Conservation (phyloP, 371 early-diverging fungal species). For the Mucor lusitanicus region DNA sequence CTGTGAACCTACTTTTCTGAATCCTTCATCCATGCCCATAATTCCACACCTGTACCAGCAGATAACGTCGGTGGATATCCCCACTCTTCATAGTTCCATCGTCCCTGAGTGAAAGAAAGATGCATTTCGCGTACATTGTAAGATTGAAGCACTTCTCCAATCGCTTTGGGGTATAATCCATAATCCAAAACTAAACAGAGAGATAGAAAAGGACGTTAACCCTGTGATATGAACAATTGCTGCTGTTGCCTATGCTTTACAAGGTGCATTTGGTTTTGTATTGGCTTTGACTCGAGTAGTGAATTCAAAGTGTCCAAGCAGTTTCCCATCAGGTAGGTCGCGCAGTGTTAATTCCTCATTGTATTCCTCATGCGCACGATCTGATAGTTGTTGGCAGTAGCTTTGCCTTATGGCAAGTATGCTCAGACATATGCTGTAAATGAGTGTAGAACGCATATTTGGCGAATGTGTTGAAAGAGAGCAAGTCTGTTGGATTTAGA, state of each 20-base stretch:
- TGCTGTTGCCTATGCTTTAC: conserved; percentile 14
- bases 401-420: background rate
- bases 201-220: background rate
- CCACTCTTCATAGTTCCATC: conserved; percentile 84
- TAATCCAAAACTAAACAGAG: conserved; percentile 63
- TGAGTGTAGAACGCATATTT: conserved; percentile 8
- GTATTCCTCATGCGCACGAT: conserved; percentile 39
- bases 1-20: conserved; percentile 36
- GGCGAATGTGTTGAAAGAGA: background rate
- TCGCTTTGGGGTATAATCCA: conserved; percentile 78
- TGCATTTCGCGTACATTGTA: conserved; percentile 79
- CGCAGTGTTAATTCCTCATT: conserved; percentile 65
- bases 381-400: conserved; percentile 12
- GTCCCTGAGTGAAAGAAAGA: conserved; percentile 88
- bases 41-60: conserved; percentile 74
- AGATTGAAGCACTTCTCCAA: conserved; percentile 81
- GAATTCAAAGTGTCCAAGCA: conserved; percentile 81
- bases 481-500: background rate
- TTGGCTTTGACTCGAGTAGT: conserved; percentile 47
- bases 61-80: conserved; percentile 65
- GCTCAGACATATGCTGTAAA: background rate
- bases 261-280: conserved; percentile 21
- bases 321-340: conserved; percentile 75
- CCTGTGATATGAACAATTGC: background rate
- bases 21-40: conserved; percentile 79